Evolutionary conservation across 2,329 filamentous ascomycete genomes (phyloP).

Genomic region (Epichloe typhina): DNA sequence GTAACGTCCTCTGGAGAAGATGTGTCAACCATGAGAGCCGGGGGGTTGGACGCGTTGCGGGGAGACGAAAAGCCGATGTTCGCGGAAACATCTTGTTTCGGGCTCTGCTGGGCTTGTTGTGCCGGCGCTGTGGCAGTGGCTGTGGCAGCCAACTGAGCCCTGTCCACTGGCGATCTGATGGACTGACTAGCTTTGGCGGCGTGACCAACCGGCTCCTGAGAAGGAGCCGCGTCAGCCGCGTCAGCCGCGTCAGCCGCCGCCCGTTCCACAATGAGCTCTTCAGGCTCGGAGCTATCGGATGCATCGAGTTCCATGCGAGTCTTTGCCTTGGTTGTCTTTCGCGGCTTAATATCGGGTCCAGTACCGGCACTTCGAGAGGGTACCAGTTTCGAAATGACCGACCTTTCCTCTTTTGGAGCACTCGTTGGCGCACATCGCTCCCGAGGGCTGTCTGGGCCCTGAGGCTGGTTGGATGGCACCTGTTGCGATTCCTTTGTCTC

Average conservation of each 20-base stretch:
- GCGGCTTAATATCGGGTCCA: slow-evolving; percentile 36
- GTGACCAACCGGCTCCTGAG: neutral
- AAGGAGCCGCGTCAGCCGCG: neutral
- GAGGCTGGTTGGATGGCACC: slow-evolving; percentile 17
- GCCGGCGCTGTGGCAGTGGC: neutral
- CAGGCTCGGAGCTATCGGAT: slow-evolving; percentile 46
- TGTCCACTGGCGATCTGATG: neutral
- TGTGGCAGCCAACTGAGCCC: slow-evolving; percentile 9
- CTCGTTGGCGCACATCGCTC: slow-evolving; percentile 22
- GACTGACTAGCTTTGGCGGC: neutral
- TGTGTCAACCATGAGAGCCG: slow-evolving; percentile 55
- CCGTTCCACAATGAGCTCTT: slow-evolving; percentile 23
- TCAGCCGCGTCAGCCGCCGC: slow-evolving; percentile 1
- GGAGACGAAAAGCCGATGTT: slow-evolving; percentile 9
- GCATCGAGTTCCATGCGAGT: slow-evolving; percentile 56
- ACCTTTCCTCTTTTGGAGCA: slow-evolving; percentile 24
- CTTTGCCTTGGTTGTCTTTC: slow-evolving; percentile 37
- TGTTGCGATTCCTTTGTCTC: slow-evolving; percentile 31
- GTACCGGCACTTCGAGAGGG: slow-evolving; percentile 16
- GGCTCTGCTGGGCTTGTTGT: slow-evolving; percentile 8
- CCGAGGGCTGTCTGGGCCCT: slow-evolving; percentile 14
- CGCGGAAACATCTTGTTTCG: slow-evolving; percentile 11
- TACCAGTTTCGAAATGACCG: slow-evolving; percentile 9
- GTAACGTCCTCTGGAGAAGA: slow-evolving; percentile 57
- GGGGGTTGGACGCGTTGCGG: slow-evolving; percentile 39